Evolutionary conservation across 495 filamentous ascomycete genomes (phyloP).

Genomic region (Acidiella bohemica): DNA sequence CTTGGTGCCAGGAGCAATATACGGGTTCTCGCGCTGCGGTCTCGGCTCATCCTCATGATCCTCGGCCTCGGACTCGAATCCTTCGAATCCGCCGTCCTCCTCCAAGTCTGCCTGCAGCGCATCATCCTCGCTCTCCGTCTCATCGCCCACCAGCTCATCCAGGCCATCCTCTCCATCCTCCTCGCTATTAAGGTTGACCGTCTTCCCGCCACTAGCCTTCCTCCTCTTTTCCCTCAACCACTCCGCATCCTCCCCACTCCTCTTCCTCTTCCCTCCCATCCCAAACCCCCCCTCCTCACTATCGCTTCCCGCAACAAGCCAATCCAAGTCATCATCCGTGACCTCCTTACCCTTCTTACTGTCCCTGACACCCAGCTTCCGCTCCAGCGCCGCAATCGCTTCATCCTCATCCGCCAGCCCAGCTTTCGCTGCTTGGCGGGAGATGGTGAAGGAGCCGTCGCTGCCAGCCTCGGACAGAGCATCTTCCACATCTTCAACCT

Average conservation of each 20-base stretch:
- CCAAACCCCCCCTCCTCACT: conserved; percentile 28
- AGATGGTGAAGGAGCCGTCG: conserved; percentile 13
- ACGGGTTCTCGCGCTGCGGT: conserved; percentile 46
- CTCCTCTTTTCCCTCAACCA: conserved; percentile 52
- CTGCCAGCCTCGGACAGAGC: conserved; percentile 2
- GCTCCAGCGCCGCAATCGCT: conserved; percentile 79
- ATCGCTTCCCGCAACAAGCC: conserved; percentile 55
- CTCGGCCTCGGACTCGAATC: conserved; percentile 19
- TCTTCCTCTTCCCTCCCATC: conserved; percentile 32
- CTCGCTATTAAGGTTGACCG: conserved; percentile 14
- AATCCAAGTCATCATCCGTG: conserved; percentile 73
- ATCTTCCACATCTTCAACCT: conserved; percentile 6
- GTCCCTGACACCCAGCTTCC: conserved; percentile 71
- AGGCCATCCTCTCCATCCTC: conserved; percentile 13
- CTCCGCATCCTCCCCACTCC: conserved; percentile 35
- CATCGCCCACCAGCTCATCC: conserved; percentile 20
- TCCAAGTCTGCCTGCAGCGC: conserved; percentile 23
- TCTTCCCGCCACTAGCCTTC: conserved; percentile 35
- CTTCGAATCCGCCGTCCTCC: too few relatives aligned
- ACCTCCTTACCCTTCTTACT: conserved; percentile 65
- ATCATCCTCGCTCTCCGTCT: conserved; percentile 18
- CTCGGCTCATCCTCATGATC: conserved; percentile 31
- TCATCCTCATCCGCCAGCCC: conserved; percentile 64
- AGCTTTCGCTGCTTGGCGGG: conserved; percentile 38
- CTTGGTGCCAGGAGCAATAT: conserved; percentile 32